These are phyloP conservation scores for Nepenthes alata DNA, from an alignment of 179 eudicot species.

Conservation along the genomic window DNA sequence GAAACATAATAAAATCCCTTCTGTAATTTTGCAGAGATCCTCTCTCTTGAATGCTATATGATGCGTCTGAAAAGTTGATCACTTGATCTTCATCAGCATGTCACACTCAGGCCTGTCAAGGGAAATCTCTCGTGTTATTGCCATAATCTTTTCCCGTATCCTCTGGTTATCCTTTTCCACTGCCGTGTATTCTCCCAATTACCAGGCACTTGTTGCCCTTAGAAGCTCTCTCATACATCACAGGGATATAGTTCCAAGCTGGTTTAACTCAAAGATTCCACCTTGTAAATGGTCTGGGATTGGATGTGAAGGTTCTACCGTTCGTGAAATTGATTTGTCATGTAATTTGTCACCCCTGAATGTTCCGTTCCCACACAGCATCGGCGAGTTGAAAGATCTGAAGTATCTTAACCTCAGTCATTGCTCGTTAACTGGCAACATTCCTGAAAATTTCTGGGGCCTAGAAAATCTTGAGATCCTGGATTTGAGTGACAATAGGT, in stretches of 20 bases:
- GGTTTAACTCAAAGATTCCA: constrained; percentile 44
- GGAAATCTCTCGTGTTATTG: constrained; percentile 6
- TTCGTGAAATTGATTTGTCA: constrained; percentile 35
- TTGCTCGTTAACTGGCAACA: constrained; percentile 47
- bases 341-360: constrained; percentile 33
- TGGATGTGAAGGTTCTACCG: constrained; percentile 34
- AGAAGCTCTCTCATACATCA: constrained; percentile 32
- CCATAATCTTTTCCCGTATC: constrained; percentile 22
- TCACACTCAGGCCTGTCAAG: constrained; percentile 2
- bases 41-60: no score
- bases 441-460: constrained; percentile 44
- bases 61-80: no score
- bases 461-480: constrained; percentile 44
- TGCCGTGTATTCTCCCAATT: constrained; percentile 21
- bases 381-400: constrained; percentile 41
- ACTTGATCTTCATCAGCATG: constrained; percentile 5
- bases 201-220: constrained; percentile 30
- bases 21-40: no score
- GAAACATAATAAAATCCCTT: no score
- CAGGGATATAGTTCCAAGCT: constrained; percentile 38
- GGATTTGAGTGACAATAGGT: constrained; percentile 54
- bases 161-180: constrained; percentile 18
- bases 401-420: constrained; percentile 63
- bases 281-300: constrained; percentile 77
- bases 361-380: constrained; percentile 43